A percentile compares a stretch with the other conserved stretches of the same genome.
Evolutionary conservation across 148 eudicot species (phyloP).

Genomic region (Diospyros lotus): DNA sequence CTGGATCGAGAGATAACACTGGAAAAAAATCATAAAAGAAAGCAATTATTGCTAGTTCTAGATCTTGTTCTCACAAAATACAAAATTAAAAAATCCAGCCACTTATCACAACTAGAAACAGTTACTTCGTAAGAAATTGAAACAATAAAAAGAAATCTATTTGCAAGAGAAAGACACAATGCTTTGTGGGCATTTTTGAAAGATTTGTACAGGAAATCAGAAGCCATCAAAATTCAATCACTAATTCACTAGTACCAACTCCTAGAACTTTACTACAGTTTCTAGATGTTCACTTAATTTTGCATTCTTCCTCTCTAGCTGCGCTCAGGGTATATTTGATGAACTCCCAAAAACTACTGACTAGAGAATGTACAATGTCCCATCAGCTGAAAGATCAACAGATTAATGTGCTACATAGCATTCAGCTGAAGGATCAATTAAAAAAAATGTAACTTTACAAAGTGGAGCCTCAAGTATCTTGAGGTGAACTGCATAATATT

Average conservation of each 20-base stretch:
- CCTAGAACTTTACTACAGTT: background rate
- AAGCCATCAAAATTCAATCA: background rate
- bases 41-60: background rate
- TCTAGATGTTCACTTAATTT: background rate
- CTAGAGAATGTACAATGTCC: background rate
- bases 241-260: background rate
- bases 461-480: background rate
- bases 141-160: background rate
- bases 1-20: slow-evolving; percentile 58
- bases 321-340: background rate
- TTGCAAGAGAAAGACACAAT: background rate
- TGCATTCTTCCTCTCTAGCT: too few species aligned
- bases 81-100: background rate
- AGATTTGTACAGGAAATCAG: slow-evolving; percentile 6
- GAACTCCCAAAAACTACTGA: background rate
- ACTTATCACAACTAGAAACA: background rate
- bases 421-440: background rate
- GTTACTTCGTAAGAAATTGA: background rate
- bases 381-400: background rate
- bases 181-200: background rate
- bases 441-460: background rate
- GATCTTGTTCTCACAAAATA: background rate
- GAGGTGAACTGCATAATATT: background rate
- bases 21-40: slow-evolving; percentile 7
- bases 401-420: too few species aligned